Conservation (phyloP, 352 stramenopile species). For the Phytophthora podocarpi region DNA sequence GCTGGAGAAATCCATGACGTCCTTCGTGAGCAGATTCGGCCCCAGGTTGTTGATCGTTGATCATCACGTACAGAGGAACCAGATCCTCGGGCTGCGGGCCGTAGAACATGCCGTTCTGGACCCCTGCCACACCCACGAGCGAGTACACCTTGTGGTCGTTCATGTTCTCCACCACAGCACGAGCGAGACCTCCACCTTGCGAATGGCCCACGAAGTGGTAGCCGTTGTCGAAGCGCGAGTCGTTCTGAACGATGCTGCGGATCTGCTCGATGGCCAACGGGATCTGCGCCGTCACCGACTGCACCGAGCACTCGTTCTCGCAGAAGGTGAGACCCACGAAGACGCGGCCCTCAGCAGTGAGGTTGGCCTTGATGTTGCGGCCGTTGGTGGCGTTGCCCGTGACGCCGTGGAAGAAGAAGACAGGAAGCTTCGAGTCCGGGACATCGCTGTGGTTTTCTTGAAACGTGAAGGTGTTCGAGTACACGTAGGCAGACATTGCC, state of each 20-base stretch:
- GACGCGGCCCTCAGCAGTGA: conserved; percentile 32
- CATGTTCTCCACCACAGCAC: conserved; percentile 58
- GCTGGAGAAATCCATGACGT: conserved; percentile 42
- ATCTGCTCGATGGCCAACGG: conserved; percentile 53
- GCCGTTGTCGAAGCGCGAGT: conserved; percentile 41
- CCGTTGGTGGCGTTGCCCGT: conserved; percentile 37
- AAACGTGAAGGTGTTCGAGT: no score
- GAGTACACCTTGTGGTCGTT: conserved; percentile 55
- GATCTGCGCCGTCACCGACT: conserved; percentile 42
- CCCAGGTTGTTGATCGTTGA: conserved; percentile 40
- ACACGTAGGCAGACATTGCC: no score
- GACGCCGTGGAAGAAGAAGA: conserved; percentile 63
- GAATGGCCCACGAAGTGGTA: conserved; percentile 62
- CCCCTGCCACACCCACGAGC: conserved; percentile 51
- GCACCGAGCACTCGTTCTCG: conserved; percentile 39
- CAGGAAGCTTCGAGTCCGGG: conserved; percentile 29
- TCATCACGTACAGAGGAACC: conserved; percentile 38
- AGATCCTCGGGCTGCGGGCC: conserved; percentile 41
- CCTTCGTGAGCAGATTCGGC: conserved; percentile 24
- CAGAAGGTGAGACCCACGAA: conserved; percentile 52
- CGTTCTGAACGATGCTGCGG: conserved; percentile 35
- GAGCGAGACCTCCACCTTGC: conserved; percentile 44
- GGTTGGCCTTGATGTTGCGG: conserved; percentile 35
- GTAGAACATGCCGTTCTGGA: conserved; percentile 62
- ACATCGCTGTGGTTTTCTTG: no score